Conservation (phyloP, 2,329 filamentous ascomycete species). For the Ploettnerulaceae sp. region DNA sequence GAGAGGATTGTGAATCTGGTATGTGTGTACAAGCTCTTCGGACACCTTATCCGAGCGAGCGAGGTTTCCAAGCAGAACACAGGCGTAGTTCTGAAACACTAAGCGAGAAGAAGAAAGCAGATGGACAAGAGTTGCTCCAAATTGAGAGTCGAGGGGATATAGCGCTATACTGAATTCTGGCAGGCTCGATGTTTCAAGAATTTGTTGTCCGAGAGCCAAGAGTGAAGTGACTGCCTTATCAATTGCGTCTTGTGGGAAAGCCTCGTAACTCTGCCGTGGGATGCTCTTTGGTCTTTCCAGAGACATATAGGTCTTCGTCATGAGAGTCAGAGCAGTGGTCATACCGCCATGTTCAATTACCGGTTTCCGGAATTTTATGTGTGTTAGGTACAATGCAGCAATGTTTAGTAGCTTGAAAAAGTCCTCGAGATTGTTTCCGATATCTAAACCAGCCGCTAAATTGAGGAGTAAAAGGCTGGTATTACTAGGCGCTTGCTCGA, state of each 20-base stretch:
- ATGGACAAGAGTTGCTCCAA: background rate
- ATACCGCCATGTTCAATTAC: background rate
- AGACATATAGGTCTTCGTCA: background rate
- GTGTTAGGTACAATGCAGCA: background rate
- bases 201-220: background rate
- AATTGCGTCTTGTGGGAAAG: background rate
- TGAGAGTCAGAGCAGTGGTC: background rate
- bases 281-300: background rate
- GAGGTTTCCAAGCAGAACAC: background rate
- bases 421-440: background rate
- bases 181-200: background rate
- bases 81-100: background rate
- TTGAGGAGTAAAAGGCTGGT: background rate
- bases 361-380: background rate
- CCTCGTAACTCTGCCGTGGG: too few species aligned
- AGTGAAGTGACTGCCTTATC: background rate
- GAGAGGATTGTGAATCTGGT: background rate
- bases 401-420: background rate
- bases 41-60: background rate
- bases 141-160: background rate
- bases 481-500: background rate
- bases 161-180: background rate
- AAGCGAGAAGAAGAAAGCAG: background rate
- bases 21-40: background rate
- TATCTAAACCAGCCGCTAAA: background rate